phyloP scores from a whole-genome alignment of 2,329 filamentous ascomycete species.

The Curvularia sp. region DNA sequence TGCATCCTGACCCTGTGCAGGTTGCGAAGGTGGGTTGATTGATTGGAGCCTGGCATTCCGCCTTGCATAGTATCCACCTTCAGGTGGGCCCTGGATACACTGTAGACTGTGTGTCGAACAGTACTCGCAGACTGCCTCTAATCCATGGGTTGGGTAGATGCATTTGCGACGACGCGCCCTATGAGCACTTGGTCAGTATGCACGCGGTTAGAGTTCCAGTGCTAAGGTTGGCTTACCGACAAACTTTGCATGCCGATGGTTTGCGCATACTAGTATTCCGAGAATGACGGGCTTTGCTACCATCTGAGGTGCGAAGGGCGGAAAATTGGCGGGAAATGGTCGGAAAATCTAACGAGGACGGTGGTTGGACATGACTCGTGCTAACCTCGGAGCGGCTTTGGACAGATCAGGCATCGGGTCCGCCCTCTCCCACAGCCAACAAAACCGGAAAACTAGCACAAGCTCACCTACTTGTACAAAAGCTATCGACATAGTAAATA shows the following conservation, averaged over 20 bases:
- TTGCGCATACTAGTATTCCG: constrained; percentile 25
- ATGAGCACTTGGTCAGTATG: constrained; percentile 11
- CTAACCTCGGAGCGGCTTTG: constrained; percentile 1
- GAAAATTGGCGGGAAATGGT: constrained; percentile 19
- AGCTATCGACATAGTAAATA: no score
- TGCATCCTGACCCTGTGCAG: constrained; percentile 1
- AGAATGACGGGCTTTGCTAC: constrained; percentile 17
- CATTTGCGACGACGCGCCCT: constrained; percentile 35
- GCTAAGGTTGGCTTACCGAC: constrained; percentile 27
- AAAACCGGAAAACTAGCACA: no score
- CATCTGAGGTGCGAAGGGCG: constrained; percentile 20
- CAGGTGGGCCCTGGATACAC: constrained; percentile 32
- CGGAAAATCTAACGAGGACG: neutral
- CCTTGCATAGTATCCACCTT: constrained; percentile 36
- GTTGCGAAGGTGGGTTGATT: constrained; percentile 12
- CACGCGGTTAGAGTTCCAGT: neutral
- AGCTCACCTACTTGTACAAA: no score
- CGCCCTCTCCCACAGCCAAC: no score
- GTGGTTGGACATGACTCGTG: constrained; percentile 9
- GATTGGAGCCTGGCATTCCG: constrained; percentile 28
- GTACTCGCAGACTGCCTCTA: constrained; percentile 27
- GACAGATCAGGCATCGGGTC: constrained; percentile 3
- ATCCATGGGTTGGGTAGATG: constrained; percentile 25
- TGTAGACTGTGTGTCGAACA: constrained; percentile 29
- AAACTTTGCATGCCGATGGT: constrained; percentile 32